These are phyloP conservation scores for Mycena olivaceomarginata DNA, from an alignment of 768 basidiomycete genomes.

Conservation along the genomic window DNA sequence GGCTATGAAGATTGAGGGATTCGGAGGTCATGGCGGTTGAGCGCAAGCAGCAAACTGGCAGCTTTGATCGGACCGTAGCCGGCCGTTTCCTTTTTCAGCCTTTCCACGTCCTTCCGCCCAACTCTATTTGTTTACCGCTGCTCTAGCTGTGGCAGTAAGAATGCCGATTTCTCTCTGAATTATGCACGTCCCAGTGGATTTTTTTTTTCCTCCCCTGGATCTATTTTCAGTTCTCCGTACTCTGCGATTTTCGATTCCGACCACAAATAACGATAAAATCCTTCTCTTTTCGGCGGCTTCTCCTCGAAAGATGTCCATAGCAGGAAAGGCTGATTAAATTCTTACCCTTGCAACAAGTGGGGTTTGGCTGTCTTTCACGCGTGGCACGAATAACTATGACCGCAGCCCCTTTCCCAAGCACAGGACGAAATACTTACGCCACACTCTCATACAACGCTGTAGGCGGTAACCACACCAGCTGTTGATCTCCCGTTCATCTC, in stretches of 20 bases:
- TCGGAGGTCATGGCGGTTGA: slow-evolving; percentile 72
- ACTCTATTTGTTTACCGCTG: background rate
- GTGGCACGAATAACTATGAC: background rate
- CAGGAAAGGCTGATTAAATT: too few species aligned
- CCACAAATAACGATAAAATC: too few species aligned
- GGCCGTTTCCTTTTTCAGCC: slow-evolving; percentile 26
- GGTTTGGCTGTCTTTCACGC: too few species aligned
- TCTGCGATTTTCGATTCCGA: too few species aligned
- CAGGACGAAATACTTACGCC: background rate
- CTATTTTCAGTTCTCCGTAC: too few species aligned
- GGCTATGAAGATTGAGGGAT: slow-evolving; percentile 87
- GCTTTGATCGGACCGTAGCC: slow-evolving; percentile 31
- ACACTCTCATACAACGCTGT: background rate
- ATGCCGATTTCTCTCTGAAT: too few species aligned
- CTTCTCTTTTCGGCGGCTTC: too few species aligned
- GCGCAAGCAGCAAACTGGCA: slow-evolving; percentile 67
- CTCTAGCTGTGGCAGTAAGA: too few species aligned
- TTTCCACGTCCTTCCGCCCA: background rate
- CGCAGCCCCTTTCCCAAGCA: too few species aligned
- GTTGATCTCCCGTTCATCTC: background rate
- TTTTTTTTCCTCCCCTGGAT: too few species aligned
- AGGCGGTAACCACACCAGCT: background rate
- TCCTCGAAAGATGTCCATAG: too few species aligned
- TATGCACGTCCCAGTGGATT: background rate
- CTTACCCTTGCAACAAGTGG: too few species aligned